phyloP scores from a whole-genome alignment of 2,329 filamentous ascomycete genomes.

The Penicillium sclerotigenum region DNA sequence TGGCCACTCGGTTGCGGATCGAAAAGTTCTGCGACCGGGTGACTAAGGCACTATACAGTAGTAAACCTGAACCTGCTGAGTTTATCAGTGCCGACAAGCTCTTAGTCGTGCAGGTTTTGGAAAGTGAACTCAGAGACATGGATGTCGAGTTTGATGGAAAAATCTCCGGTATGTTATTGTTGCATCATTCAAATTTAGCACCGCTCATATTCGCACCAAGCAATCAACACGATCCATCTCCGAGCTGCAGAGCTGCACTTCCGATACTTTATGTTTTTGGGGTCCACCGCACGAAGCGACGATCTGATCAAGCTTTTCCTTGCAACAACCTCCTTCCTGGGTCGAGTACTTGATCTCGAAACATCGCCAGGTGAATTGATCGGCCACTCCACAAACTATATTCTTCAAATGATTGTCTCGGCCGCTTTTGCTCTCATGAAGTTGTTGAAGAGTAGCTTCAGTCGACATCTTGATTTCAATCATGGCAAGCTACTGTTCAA shows the following conservation, averaged over 20 bases:
- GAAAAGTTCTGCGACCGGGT: constrained; percentile 59
- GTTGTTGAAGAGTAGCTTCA: constrained; percentile 61
- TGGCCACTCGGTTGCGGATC: constrained; percentile 52
- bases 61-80: constrained; percentile 53
- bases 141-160: constrained; percentile 51
- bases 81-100: constrained; percentile 44
- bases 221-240: constrained; percentile 47
- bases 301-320: constrained; percentile 45
- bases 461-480: constrained; percentile 52
- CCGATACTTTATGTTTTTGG: constrained; percentile 47
- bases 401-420: constrained; percentile 64
- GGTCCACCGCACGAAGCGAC: constrained; percentile 42
- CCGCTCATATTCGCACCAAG: constrained; percentile 15
- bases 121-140: constrained; percentile 46
- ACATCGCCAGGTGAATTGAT: constrained; percentile 48
- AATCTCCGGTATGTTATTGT: constrained; percentile 29
- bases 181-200: background rate
- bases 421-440: constrained; percentile 63
- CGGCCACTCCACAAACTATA: constrained; percentile 57
- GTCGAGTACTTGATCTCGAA: constrained; percentile 44
- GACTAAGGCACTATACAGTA: constrained; percentile 56
- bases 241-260: constrained; percentile 47
- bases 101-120: constrained; percentile 44
- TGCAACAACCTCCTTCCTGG: constrained; percentile 46
- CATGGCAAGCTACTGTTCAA: constrained; percentile 57